Evolutionary conservation across 1,139 yeast species (phyloP).

Genomic region (Debaryomycetaceae sp.): DNA sequence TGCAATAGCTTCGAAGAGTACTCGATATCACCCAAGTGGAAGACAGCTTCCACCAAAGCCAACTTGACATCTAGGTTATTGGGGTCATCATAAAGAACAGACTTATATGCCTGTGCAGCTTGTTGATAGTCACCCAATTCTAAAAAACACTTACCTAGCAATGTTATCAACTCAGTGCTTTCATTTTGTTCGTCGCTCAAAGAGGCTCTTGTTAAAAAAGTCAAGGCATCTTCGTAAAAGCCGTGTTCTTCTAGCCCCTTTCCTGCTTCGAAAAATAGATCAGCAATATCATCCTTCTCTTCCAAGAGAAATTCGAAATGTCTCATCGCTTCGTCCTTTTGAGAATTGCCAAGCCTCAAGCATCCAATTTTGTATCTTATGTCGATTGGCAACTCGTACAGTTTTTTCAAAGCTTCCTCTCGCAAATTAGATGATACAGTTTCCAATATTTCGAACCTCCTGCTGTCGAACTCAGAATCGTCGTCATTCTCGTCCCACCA

Average conservation of each 20-base stretch:
- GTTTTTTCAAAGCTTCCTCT: constrained; percentile 31
- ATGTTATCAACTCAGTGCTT: constrained; percentile 50
- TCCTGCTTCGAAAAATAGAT: constrained; percentile 76
- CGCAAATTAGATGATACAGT: constrained; percentile 9
- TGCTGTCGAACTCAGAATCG: constrained; percentile 74
- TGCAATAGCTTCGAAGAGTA: constrained; percentile 57
- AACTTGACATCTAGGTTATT: constrained; percentile 69
- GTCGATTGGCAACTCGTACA: constrained; percentile 69
- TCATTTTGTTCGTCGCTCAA: constrained; percentile 42
- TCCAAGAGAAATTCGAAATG: constrained; percentile 60
- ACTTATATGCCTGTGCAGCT: constrained; percentile 64
- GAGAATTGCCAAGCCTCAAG: constrained; percentile 62
- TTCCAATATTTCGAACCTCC: constrained; percentile 37
- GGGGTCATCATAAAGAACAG: constrained; percentile 56
- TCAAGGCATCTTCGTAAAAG: constrained; percentile 67
- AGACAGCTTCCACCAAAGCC: constrained; percentile 78
- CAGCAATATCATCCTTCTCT: constrained; percentile 61
- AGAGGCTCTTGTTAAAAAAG: constrained; percentile 54
- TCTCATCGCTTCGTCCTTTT: constrained; percentile 64
- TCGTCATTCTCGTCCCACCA: constrained; percentile 80
- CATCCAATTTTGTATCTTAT: constrained; percentile 78
- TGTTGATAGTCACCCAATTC: constrained; percentile 67
- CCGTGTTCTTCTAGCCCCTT: constrained; percentile 66
- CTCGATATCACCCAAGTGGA: constrained; percentile 63
- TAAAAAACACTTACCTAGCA: constrained; percentile 74